Evolutionary conservation across 192 early-diverging fungal genomes (phyloP).

Genomic region (Coemansia sp.): DNA sequence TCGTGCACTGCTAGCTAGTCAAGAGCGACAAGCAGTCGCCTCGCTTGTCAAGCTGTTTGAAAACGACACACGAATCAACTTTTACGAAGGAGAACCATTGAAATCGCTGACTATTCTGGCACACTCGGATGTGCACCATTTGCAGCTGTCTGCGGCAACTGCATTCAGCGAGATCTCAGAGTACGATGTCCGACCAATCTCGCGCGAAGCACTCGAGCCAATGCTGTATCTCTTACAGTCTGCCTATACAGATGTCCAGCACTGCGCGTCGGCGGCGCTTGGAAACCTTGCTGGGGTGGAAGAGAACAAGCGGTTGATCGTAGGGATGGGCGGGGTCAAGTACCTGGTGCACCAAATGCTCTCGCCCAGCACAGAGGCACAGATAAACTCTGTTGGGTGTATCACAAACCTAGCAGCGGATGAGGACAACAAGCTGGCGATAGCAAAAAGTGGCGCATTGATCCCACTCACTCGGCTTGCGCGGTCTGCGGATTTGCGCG

Average conservation of each 20-base stretch:
- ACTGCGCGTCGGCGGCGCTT: constrained; percentile 75
- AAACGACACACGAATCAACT: constrained; percentile 47
- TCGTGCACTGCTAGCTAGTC: constrained; percentile 28
- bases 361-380: constrained; percentile 75
- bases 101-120: constrained; percentile 75
- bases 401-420: constrained; percentile 85
- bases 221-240: constrained; percentile 77
- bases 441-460: constrained; percentile 77
- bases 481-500: constrained; percentile 73
- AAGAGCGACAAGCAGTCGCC: constrained; percentile 42
- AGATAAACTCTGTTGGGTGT: constrained; percentile 89
- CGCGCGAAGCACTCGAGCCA: constrained; percentile 66
- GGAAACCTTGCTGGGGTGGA: constrained; percentile 73
- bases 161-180: constrained; percentile 90
- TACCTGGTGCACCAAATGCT: constrained; percentile 78
- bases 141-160: constrained; percentile 82
- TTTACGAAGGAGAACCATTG: constrained; percentile 78
- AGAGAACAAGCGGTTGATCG: constrained; percentile 78
- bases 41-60: constrained; percentile 44
- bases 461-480: constrained; percentile 72
- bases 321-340: constrained; percentile 74
- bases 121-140: constrained; percentile 79
- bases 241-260: constrained; percentile 75
- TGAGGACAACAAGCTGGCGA: constrained; percentile 80
- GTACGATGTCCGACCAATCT: constrained; percentile 70